Conservation (phyloP, 371 early-diverging fungal genomes). For the Mortierella sp. region DNA sequence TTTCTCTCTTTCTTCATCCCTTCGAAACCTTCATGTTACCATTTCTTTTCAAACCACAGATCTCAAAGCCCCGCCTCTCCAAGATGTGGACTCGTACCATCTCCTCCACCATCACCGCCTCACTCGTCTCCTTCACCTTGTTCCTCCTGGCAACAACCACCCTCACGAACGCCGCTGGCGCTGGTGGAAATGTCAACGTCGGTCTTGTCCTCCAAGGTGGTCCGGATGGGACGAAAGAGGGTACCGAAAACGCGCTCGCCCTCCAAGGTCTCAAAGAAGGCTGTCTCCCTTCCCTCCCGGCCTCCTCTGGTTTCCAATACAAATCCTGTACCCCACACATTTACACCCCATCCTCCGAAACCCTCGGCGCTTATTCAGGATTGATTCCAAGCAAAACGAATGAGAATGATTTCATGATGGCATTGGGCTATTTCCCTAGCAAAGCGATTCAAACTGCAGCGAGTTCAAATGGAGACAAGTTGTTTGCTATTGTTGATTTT, state of each 20-base stretch:
- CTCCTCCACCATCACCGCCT: neutral
- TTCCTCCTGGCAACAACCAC: neutral
- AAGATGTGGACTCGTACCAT: neutral
- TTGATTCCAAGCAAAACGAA: conserved; percentile 35
- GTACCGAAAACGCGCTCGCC: conserved; percentile 48
- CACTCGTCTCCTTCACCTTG: neutral
- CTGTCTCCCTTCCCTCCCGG: conserved; percentile 25
- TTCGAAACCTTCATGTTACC: neutral
- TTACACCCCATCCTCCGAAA: conserved; percentile 39
- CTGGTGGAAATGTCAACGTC: conserved; percentile 26
- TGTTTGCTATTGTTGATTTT: conserved; percentile 54
- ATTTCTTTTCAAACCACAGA: neutral
- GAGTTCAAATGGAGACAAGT: conserved; percentile 37
- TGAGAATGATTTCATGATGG: conserved; percentile 51
- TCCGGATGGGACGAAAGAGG: conserved; percentile 50
- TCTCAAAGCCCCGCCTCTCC: neutral
- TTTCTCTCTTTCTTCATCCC: too few species aligned
- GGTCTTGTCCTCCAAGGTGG: conserved; percentile 54
- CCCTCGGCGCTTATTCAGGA: conserved; percentile 38
- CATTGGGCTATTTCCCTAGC: conserved; percentile 45
- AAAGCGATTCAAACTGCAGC: conserved; percentile 54
- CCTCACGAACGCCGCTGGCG: neutral
- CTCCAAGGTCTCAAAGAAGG: conserved; percentile 48
- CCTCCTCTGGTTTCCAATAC: conserved; percentile 33
- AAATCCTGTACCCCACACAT: conserved; percentile 28